A percentile compares a stretch with the other conserved stretches of the same genome.
Evolutionary conservation across 352 stramenopile species (phyloP).

Genomic region (Phytopythium helicoides): DNA sequence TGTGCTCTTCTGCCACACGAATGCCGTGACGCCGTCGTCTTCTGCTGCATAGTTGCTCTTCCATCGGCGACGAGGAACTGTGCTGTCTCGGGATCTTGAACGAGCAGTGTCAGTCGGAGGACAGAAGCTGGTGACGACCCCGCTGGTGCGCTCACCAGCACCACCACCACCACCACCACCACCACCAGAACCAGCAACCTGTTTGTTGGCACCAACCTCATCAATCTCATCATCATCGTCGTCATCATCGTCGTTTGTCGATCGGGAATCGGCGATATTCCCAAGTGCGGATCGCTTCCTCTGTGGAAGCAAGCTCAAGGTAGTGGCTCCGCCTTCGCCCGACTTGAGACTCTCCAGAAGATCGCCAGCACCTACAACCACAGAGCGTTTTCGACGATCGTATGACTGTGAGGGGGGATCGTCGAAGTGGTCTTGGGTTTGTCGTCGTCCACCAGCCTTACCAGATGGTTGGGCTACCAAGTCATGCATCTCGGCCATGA

Average conservation of each 20-base stretch:
- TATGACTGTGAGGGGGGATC: no score
- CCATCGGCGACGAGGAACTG: neutral
- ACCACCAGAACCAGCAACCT: no score
- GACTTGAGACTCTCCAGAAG: neutral
- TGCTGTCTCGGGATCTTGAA: neutral
- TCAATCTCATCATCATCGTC: conserved; percentile 17
- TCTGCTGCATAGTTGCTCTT: neutral
- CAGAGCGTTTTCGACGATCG: neutral
- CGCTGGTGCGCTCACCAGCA: no score
- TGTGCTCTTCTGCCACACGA: conserved; percentile 50
- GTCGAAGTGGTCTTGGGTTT: no score
- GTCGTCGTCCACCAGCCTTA: no score
- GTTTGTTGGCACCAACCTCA: no score
- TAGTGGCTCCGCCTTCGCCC: neutral
- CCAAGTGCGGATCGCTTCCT: conserved; percentile 33
- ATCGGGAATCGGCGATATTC: conserved; percentile 5
- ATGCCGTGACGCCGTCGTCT: conserved; percentile 11
- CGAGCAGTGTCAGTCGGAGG: no score
- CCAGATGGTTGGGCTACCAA: conserved; percentile 16
- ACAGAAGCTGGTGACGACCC: neutral
- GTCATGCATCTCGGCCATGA: no score
- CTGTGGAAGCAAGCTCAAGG: conserved; percentile 26
- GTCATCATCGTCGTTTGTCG: conserved; percentile 16
- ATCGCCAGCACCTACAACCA: neutral
- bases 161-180: no score